Percentiles rank a stretch among this genome's conserved stretches.
Conservation (phyloP, 805 yeast genomes). For the Candida mattraensis region DNA sequence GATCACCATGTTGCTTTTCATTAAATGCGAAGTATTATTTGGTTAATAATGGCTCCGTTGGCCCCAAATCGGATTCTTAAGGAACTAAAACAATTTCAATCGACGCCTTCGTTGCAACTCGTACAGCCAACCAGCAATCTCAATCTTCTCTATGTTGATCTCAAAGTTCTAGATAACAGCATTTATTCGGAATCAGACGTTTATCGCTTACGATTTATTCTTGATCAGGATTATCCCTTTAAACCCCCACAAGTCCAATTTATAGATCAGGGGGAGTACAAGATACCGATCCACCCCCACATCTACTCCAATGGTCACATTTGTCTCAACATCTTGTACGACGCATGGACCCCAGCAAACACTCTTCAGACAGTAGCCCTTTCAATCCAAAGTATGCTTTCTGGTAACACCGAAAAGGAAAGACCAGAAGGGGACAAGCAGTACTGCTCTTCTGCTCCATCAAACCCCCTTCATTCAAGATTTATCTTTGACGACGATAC, state of each 20-base stretch:
- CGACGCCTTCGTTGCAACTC: constrained; percentile 13
- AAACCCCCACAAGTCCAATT: constrained; percentile 59
- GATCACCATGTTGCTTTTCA: background rate
- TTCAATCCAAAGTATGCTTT: constrained; percentile 66
- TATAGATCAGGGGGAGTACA: constrained; percentile 28
- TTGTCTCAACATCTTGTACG: constrained; percentile 66
- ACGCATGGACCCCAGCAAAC: constrained; percentile 68
- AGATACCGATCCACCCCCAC: constrained; percentile 72
- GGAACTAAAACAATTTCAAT: constrained; percentile 20
- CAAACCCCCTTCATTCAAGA: constrained; percentile 49
- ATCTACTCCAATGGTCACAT: constrained; percentile 76
- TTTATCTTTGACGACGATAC: constrained; percentile 65
- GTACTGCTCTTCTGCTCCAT: constrained; percentile 55
- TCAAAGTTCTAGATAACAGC: constrained; percentile 36
- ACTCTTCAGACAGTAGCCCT: constrained; percentile 47
- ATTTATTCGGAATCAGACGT: constrained; percentile 36
- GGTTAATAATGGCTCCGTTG: constrained; percentile 10
- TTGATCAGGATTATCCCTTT: constrained; percentile 53
- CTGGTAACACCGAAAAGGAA: constrained; percentile 43
- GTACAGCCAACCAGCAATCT: constrained; percentile 17
- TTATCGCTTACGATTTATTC: constrained; percentile 44
- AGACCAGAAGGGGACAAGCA: constrained; percentile 58
- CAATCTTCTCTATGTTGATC: constrained; percentile 36
- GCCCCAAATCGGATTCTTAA: constrained; percentile 20
- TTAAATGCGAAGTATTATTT: too few species aligned